Conservation (phyloP, 331 rosid species). For the Quercus lobata region DNA sequence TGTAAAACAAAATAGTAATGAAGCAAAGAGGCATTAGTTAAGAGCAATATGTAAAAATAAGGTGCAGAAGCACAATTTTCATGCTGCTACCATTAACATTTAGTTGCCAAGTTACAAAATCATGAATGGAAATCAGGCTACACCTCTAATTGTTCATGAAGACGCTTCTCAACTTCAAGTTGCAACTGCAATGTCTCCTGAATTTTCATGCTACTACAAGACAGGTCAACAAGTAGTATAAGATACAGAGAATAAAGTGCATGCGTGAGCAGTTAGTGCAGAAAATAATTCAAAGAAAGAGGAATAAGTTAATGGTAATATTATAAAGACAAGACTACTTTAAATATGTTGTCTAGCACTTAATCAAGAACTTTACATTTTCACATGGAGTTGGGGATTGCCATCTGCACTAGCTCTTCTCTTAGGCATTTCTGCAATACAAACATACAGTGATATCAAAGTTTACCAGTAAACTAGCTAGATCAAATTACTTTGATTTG, state of each 20-base stretch:
- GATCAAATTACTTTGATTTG: not conserved
- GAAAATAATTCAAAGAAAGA: not conserved
- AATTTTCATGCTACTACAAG: conserved; percentile 32
- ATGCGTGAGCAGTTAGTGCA: not conserved
- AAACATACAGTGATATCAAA: not conserved
- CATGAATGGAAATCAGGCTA: not conserved
- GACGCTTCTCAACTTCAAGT: conserved; percentile 31
- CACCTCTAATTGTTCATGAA: conserved; percentile 44
- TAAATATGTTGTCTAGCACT: not conserved
- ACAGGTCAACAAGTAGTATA: not conserved
- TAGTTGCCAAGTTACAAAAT: too few relatives aligned
- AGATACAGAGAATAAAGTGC: not conserved
- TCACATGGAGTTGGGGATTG: conserved; percentile 24
- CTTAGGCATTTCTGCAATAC: conserved; percentile 31
- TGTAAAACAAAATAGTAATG: too few relatives aligned
- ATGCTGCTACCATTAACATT: too few relatives aligned
- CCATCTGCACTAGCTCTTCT: conserved; percentile 21
- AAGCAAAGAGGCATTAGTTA: too few relatives aligned
- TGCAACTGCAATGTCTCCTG: conserved; percentile 41
- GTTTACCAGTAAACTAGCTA: not conserved
- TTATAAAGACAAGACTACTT: not conserved
- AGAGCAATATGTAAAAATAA: too few relatives aligned
- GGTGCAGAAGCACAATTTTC: too few relatives aligned
- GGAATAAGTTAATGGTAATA: not conserved
- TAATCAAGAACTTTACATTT: conserved; percentile 29